Conservation (phyloP, 805 yeast genomes). For the Teunomyces panamensis region DNA sequence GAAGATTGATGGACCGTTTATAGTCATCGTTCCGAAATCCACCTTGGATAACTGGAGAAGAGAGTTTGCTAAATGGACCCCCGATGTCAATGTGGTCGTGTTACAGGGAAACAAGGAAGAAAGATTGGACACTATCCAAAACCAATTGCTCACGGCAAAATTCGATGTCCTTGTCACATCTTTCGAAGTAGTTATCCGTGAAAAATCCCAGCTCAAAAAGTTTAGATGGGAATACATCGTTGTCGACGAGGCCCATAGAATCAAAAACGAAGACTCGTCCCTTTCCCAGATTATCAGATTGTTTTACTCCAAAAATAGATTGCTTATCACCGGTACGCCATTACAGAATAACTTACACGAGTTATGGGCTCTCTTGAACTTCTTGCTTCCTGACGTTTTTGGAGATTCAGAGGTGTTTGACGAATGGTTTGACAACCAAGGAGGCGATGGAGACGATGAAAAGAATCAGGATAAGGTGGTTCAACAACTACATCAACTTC, state of each 20-base stretch:
- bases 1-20: slow-evolving; percentile 82
- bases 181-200: slow-evolving; percentile 90
- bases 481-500: slow-evolving; percentile 81
- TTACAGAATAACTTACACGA: slow-evolving; percentile 93
- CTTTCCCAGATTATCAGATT: slow-evolving; percentile 88
- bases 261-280: slow-evolving; percentile 90
- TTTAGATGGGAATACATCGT: slow-evolving; percentile 91
- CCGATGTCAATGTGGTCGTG: slow-evolving; percentile 82
- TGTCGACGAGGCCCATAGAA: slow-evolving; percentile 95
- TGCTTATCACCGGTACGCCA: slow-evolving; percentile 94
- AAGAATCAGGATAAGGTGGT: slow-evolving; percentile 73
- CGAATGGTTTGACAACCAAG: slow-evolving; percentile 76
- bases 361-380: slow-evolving; percentile 91
- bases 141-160: slow-evolving; percentile 62
- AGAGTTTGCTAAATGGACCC: slow-evolving; percentile 94
- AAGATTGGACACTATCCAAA: slow-evolving; percentile 58
- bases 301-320: slow-evolving; percentile 79
- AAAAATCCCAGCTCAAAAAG: slow-evolving; percentile 75
- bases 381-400: slow-evolving; percentile 89
- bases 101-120: slow-evolving; percentile 89
- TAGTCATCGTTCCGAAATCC: slow-evolving; percentile 91
- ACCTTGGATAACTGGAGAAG: slow-evolving; percentile 96
- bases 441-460: slow-evolving; percentile 31
- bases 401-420: slow-evolving; percentile 89
- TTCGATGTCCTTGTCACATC: slow-evolving; percentile 91